Percentiles rank a stretch among this genome's conserved stretches.
These are phyloP conservation scores for Diaporthe vexans DNA, from an alignment of 2,329 filamentous ascomycete species.

Conservation along the genomic window DNA sequence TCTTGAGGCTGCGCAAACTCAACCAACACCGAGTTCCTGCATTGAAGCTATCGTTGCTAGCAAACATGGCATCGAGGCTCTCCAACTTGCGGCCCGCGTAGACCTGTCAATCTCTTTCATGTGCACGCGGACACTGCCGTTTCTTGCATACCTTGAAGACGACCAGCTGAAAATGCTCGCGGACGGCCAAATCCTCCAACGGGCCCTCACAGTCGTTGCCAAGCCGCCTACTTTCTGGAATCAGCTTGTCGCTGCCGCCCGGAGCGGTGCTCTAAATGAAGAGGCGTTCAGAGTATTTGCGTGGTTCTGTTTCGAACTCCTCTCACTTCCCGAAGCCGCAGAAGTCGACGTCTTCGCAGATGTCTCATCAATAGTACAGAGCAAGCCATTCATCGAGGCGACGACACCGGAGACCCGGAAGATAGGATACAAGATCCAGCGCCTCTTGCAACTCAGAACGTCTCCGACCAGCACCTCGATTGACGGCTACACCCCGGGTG, in stretches of 20 bases:
- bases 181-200: constrained; percentile 63
- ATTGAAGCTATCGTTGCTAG: constrained; percentile 49
- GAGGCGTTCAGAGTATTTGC: constrained; percentile 55
- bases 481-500: constrained; percentile 63
- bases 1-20: constrained; percentile 47
- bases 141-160: constrained; percentile 57
- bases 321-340: constrained; percentile 52
- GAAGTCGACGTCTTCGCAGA: constrained; percentile 45
- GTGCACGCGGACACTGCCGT: constrained; percentile 48
- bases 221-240: constrained; percentile 70
- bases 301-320: constrained; percentile 64
- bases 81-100: constrained; percentile 45
- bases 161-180: constrained; percentile 62
- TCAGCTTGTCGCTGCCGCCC: constrained; percentile 54
- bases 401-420: constrained; percentile 46
- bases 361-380: constrained; percentile 44
- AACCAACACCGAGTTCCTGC: constrained; percentile 44
- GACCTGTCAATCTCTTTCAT: constrained; percentile 51
- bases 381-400: constrained; percentile 48
- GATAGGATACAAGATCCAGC: constrained; percentile 54
- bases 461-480: constrained; percentile 41
- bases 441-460: constrained; percentile 51
- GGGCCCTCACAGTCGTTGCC: constrained; percentile 61
- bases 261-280: constrained; percentile 49
- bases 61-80: constrained; percentile 45